A percentile compares a stretch with the other conserved stretches of the same genome.
Conservation (phyloP, 306 rosid species). For the Cicer chorassanicum region DNA sequence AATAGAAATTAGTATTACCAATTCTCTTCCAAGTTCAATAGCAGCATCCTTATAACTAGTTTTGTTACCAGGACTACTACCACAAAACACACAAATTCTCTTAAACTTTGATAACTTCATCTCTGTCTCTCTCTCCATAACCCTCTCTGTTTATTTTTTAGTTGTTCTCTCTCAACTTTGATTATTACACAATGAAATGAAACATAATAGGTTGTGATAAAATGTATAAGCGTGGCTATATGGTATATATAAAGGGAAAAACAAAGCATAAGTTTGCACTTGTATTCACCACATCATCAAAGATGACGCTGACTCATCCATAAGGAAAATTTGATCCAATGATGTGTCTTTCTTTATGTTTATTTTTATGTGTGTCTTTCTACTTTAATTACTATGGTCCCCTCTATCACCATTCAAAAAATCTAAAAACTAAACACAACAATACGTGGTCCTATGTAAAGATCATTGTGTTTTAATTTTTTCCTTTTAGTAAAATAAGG, state of each 20-base stretch:
- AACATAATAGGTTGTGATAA: conserved; percentile 38
- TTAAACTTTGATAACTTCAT: conserved; percentile 75
- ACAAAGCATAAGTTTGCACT: conserved; percentile 46
- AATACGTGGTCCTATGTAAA: conserved; percentile 46
- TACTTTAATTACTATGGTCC: conserved; percentile 47
- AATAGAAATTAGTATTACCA: conserved; percentile 55
- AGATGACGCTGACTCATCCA: conserved; percentile 46
- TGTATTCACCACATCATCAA: conserved; percentile 51
- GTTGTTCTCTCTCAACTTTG: conserved; percentile 10
- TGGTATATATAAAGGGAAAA: conserved; percentile 54
- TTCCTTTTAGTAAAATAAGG: conserved; percentile 17
- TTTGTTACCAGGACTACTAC: conserved; percentile 92
- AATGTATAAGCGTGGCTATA: conserved; percentile 40
- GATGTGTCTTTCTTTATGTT: neutral
- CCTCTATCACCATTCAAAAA: conserved; percentile 27
- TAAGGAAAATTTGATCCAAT: conserved; percentile 32
- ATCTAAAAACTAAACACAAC: neutral
- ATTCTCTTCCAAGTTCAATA: conserved; percentile 83
- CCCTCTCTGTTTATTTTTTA: conserved; percentile 14
- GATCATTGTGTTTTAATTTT: conserved; percentile 9
- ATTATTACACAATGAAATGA: neutral
- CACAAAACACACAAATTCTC: conserved; percentile 94
- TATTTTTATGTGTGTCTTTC: conserved; percentile 34
- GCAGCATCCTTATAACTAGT: conserved; percentile 86
- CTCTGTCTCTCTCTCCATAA: conserved; percentile 58